phyloP scores from a whole-genome alignment of 225 moss, liverwort and hornwort genomes.

The Bryum argenteum region DNA sequence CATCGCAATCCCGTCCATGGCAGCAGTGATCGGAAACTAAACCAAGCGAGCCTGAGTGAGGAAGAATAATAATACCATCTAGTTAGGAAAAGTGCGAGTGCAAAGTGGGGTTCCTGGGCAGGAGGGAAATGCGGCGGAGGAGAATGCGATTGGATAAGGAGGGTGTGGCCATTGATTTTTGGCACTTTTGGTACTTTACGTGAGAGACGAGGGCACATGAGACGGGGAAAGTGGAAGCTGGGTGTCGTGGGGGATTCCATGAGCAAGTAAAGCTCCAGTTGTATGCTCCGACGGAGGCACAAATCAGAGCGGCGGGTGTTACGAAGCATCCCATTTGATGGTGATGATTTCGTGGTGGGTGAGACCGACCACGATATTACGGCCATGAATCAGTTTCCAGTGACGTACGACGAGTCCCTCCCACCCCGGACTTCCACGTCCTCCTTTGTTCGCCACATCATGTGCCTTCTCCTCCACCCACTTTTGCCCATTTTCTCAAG shows the following conservation, averaged over 20 bases:
- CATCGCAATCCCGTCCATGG: constrained; percentile 42
- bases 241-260: neutral
- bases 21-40: constrained; percentile 2
- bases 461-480: too few relatives aligned
- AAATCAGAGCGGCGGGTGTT: too few relatives aligned
- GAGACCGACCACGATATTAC: too few relatives aligned
- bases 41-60: too few relatives aligned
- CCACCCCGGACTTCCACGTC: too few relatives aligned
- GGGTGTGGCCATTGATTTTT: constrained; percentile 14
- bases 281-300: neutral
- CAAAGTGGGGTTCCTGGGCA: neutral
- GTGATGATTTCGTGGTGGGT: too few relatives aligned
- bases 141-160: constrained; percentile 20
- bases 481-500: too few relatives aligned
- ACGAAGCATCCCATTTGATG: too few relatives aligned
- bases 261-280: neutral
- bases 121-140: neutral
- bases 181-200: neutral
- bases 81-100: neutral
- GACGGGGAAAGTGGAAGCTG: neutral
- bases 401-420: too few relatives aligned
- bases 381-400: too few relatives aligned
- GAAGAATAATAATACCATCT: neutral
- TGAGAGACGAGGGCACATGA: neutral
- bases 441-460: too few relatives aligned